Conservation (phyloP, 2,329 filamentous ascomycete genomes). For the Aspergillus awamori region DNA sequence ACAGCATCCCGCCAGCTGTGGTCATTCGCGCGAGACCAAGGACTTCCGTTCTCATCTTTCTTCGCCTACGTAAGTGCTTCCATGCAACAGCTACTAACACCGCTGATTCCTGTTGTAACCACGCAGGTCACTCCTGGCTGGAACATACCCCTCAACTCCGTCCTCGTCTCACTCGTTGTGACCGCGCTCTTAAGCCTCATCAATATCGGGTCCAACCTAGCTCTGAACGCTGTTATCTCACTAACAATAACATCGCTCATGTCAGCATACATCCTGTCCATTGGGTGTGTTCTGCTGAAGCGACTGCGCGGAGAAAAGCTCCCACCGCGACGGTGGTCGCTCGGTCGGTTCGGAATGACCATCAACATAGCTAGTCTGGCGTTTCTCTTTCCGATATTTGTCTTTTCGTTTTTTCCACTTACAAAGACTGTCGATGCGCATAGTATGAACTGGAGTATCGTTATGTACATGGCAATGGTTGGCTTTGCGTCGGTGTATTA, state of each 20-base stretch:
- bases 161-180: constrained; percentile 49
- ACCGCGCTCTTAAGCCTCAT: constrained; percentile 53
- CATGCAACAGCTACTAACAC: no score
- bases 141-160: constrained; percentile 52
- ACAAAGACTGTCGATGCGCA: constrained; percentile 33
- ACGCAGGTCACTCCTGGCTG: constrained; percentile 39
- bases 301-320: constrained; percentile 46
- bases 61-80: constrained; percentile 39
- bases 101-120: no score
- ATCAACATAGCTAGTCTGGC: constrained; percentile 47
- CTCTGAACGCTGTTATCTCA: constrained; percentile 49
- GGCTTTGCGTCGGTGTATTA: constrained; percentile 50
- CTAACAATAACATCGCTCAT: constrained; percentile 47
- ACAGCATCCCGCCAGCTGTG: constrained; percentile 61
- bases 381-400: constrained; percentile 44
- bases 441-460: constrained; percentile 54
- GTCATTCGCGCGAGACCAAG: constrained; percentile 54
- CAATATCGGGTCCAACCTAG: constrained; percentile 54
- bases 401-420: constrained; percentile 52
- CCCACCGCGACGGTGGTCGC: constrained; percentile 49
- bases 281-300: constrained; percentile 51
- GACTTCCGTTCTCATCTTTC: constrained; percentile 43
- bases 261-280: constrained; percentile 50
- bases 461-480: constrained; percentile 51
- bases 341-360: constrained; percentile 49